Conservation (phyloP, 2,329 filamentous ascomycete genomes). For the Trichothecium sympodiale region DNA sequence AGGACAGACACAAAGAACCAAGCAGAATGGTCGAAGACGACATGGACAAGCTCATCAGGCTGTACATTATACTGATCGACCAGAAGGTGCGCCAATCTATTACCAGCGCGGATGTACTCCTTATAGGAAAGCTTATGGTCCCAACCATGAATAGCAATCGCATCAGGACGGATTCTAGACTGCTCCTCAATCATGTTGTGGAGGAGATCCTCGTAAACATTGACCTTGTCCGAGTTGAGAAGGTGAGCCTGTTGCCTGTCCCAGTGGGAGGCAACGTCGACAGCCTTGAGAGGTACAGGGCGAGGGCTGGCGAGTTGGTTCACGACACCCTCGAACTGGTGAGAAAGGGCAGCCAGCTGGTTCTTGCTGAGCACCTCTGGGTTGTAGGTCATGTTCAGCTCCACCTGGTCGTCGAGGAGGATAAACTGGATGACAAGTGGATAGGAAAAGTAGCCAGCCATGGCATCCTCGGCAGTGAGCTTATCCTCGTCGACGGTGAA, state of each 20-base stretch:
- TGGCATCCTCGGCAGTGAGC: constrained; percentile 9
- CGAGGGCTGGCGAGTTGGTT: constrained; percentile 6
- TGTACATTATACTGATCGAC: constrained; percentile 9
- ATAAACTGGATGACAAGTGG: constrained; percentile 4
- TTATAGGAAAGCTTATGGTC: constrained; percentile 3
- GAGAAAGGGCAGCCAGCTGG: constrained; percentile 6
- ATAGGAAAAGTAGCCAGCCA: constrained; percentile 4
- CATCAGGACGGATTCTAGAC: neutral
- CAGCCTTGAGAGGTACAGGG: neutral
- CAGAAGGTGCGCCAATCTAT: neutral
- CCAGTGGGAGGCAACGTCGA: constrained; percentile 1
- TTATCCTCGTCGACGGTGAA: constrained; percentile 11
- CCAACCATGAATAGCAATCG: neutral
- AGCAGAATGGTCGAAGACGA: neutral
- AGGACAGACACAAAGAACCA: constrained; percentile 1
- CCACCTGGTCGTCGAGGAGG: constrained; percentile 1
- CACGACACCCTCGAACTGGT: constrained; percentile 8
- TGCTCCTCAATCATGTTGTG: neutral
- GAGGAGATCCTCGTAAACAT: neutral
- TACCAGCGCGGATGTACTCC: neutral
- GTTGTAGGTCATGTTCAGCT: constrained; percentile 4
- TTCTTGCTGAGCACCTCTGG: constrained; percentile 3
- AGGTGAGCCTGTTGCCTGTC: neutral
- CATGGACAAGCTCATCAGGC: constrained; percentile 8
- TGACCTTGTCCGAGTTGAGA: neutral